A percentile compares a stretch with the other conserved stretches of the same genome.
Evolutionary conservation across 139 green algal genomes (phyloP).

Genomic region (Asterochloris sp.): DNA sequence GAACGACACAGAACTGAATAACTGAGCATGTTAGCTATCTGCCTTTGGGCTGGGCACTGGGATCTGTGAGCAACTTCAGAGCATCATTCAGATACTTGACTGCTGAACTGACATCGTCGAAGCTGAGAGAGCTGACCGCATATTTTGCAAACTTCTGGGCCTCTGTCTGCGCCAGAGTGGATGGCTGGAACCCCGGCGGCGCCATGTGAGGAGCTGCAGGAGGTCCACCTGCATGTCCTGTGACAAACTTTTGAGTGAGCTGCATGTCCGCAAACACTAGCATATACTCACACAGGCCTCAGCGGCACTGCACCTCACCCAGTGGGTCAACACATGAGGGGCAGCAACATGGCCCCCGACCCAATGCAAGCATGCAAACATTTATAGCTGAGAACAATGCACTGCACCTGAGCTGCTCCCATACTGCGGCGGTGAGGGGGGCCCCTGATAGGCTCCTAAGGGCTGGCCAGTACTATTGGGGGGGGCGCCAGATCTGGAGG

Average conservation of each 20-base stretch:
- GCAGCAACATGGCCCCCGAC: neutral
- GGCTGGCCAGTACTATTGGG: no score
- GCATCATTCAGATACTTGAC: constrained; percentile 64
- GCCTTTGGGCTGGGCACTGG: neutral
- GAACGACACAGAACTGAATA: neutral
- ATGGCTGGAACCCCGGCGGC: constrained; percentile 34
- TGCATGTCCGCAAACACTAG: neutral
- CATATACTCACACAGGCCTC: neutral
- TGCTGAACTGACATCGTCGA: constrained; percentile 70
- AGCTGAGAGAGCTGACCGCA: constrained; percentile 63
- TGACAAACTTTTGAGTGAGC: neutral
- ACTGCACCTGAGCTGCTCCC: no score
- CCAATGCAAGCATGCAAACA: neutral
- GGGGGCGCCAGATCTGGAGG: no score
- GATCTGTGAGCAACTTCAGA: constrained; percentile 48
- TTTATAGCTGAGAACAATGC: no score
- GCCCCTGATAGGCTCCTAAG: no score
- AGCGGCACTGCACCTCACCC: neutral
- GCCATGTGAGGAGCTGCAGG: neutral
- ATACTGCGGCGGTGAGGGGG: no score
- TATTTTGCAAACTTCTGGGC: constrained; percentile 69
- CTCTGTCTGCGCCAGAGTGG: constrained; percentile 37
- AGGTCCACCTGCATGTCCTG: neutral
- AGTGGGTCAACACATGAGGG: neutral
- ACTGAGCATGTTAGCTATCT: constrained; percentile 6